Evolutionary conservation across 1,284 basidiomycete species (phyloP), one percentile per base, ranked within the genome.

Genomic region (Xerocomus subilludens): DNA sequence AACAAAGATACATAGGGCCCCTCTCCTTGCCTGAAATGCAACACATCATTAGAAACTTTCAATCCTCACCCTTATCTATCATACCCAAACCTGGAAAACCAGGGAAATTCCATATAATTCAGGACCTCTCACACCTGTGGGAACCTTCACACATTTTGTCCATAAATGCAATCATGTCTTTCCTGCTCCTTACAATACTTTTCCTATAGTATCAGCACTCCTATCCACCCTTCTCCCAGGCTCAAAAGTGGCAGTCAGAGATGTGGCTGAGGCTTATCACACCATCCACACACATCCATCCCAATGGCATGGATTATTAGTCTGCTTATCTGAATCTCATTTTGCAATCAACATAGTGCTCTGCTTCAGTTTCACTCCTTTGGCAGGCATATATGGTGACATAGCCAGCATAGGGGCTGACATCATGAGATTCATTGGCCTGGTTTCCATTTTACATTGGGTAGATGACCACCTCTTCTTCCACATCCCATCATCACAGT

Each of bases 401-500:
- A 21, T 86, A 0, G 83, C 69, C 0, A 83, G 85, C 72, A 84
- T 84, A 0, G 78, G 80, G 0, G 21, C 76, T 0, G 83, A 86
- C 42, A 80, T 88, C 3, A 72, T 86, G 33, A 60, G 79, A 0
- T 23, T 33, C 0, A 4, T 45, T 0, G 85, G 86, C 0, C 79
- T 88, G 2, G 82, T 84, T 0, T 86, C 85, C 0, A 56, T 87
- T 1, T 66, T 78, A 0, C 81, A 85, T 64, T 88, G 87, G 86
- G 85, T 88, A 0, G 86, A 88, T 67, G 83, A 88, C 66, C 84
- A 86, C 33, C 10, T 86, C 1, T 87, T 87, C 74, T 51, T 87
- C 2, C 73, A 82, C 0, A 79, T 87, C 11, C 42, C 42, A 4
- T 16, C 14, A 42, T 42, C 42, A 4, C 42, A 42, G 14, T 20